A percentile compares a stretch with the other conserved stretches of the same genome.
Evolutionary conservation across 2,329 filamentous ascomycete species (phyloP).

Genomic region (Aspergillus brunneoviolaceus): DNA sequence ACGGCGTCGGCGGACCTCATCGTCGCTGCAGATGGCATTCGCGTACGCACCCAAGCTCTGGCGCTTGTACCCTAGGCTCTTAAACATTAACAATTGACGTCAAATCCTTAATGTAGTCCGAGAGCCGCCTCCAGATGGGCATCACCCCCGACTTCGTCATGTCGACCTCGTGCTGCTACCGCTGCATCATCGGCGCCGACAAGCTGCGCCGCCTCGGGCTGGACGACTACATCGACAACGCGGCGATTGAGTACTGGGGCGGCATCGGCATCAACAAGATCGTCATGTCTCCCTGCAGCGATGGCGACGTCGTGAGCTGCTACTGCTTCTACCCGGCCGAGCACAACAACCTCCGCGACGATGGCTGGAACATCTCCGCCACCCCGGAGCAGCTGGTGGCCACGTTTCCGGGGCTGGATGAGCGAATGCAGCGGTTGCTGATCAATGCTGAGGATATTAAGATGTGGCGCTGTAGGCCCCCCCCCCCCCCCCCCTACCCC

Average conservation of each 20-base stretch:
- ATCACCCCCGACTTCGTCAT: conserved; percentile 34
- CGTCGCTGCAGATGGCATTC: conserved; percentile 27
- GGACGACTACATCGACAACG: conserved; percentile 36
- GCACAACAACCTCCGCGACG: conserved; percentile 22
- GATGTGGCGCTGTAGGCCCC: conserved; percentile 25
- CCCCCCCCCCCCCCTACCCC: no score
- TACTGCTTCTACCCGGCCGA: conserved; percentile 40
- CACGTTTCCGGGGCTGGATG: conserved; percentile 24
- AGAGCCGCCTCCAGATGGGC: conserved; percentile 21
- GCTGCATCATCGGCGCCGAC: conserved; percentile 27
- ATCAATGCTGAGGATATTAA: conserved; percentile 27
- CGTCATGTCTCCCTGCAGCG: conserved; percentile 40
- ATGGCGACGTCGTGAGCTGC: conserved; percentile 39
- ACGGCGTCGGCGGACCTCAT: conserved; percentile 21
- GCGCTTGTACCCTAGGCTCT: no score
- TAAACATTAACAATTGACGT: no score
- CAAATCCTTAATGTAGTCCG: conserved; percentile 14
- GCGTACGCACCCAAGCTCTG: conserved; percentile 16
- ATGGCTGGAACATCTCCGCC: conserved; percentile 26
- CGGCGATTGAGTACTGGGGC: conserved; percentile 33
- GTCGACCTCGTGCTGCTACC: conserved; percentile 39
- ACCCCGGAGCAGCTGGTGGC: conserved; percentile 25
- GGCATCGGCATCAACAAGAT: conserved; percentile 44
- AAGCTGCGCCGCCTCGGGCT: conserved; percentile 24
- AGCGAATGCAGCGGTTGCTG: conserved; percentile 23